Base-by-base conservation (phyloP, 441 rosid species). In the Pelargonium citronellum region DNA sequence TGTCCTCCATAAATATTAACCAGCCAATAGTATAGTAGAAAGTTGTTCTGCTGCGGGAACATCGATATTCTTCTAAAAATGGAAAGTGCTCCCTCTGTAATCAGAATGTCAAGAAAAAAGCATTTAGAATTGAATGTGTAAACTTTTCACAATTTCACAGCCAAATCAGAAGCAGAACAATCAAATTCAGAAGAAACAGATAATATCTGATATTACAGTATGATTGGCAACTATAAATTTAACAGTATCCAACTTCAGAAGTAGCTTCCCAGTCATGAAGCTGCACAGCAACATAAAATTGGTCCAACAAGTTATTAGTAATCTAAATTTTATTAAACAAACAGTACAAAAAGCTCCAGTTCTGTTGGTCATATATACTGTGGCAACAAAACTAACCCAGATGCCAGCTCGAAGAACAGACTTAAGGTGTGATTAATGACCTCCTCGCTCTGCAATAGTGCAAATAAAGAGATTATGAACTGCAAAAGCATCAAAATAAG, bases 211-310 rank as follows among this genome's bases (percentile, higher is more conserved):
- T 72, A 73, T 85, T 90, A 96, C 99, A 72, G 98, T 89, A 77
- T 96, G 98, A 86, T 93, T 93, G 71, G 95, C 90, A 62, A 96
- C 81, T 67, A 96, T 91, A 79, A 93, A 96, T 81, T 90, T 91
- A 75, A 93, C 83, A 16, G 97, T 83, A 64, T 96, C 98, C 88
- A 93, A 78, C 87, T 91, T 93, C 80, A 90, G 79, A 77, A 96
- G 99, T 79, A 96, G 83, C 84, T 90, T 96, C 72, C 99, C 99
- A 69, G 97, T 91, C 99, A 93, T 96, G 79, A 90, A 96, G 74
- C 99, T 96, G 87, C 72, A 68, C 72, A 69, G 78, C 39, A 12
- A 61, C 10, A 66, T 11, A 30, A 41, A 17, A 69, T n/a, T 5
- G 24, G 7, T 71, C 71, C 71, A 10, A 67, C 73, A 51, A 62